These are phyloP conservation scores for Alternaria dauci DNA, from an alignment of 2,329 filamentous ascomycete species.

Conservation along the genomic window DNA sequence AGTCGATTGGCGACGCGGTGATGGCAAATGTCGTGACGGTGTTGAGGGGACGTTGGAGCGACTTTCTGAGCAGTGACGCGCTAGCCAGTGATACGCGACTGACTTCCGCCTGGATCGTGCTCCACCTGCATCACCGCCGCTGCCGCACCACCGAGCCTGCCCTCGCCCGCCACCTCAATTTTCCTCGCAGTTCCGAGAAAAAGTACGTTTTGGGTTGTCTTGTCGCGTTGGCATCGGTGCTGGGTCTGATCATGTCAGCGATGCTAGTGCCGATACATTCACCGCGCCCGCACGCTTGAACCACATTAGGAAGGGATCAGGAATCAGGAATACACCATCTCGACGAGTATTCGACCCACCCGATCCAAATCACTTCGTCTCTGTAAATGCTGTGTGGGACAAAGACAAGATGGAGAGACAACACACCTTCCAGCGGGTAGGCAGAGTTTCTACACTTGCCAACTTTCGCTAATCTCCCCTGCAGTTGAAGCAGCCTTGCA, in stretches of 20 bases:
- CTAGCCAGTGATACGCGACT: slow-evolving; percentile 25
- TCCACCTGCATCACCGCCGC: neutral
- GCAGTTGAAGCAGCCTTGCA: slow-evolving; percentile 66
- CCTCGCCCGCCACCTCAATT: neutral
- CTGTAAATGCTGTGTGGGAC: neutral
- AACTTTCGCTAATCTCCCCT: slow-evolving; percentile 10
- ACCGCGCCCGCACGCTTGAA: neutral
- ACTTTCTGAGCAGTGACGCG: slow-evolving; percentile 28
- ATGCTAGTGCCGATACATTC: neutral
- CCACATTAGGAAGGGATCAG: neutral
- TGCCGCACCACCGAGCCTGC: neutral
- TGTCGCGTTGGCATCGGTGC: neutral
- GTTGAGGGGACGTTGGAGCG: slow-evolving; percentile 17
- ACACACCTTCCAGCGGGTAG: slow-evolving; percentile 51
- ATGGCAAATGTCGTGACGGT: slow-evolving; percentile 13
- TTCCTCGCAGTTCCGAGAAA: neutral
- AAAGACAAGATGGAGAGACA: slow-evolving; percentile 47
- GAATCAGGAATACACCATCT: neutral
- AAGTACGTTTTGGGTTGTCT: neutral
- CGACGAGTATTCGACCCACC: neutral
- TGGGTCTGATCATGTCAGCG: neutral
- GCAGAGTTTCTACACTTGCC: slow-evolving; percentile 4
- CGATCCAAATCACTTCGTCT: neutral
- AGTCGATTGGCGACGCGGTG: slow-evolving; percentile 23
- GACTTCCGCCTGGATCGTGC: slow-evolving; percentile 18